Evolutionary conservation across 2,329 filamentous ascomycete genomes (phyloP).

Genomic region (Paecilomyces sp.): DNA sequence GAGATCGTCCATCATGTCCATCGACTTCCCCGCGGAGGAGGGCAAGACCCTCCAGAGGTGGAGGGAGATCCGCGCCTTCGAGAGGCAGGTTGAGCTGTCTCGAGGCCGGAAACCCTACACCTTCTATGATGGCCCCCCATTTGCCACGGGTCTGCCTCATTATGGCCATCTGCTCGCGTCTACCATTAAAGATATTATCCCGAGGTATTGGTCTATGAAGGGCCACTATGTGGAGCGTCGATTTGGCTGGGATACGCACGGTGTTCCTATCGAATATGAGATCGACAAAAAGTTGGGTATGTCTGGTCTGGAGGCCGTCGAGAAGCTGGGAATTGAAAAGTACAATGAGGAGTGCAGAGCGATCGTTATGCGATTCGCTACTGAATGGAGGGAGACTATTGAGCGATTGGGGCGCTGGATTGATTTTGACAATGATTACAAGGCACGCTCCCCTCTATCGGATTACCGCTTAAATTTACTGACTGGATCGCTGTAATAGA

Average conservation of each 20-base stretch:
- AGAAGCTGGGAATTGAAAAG: slow-evolving; percentile 74
- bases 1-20: slow-evolving; percentile 56
- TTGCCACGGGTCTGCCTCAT: slow-evolving; percentile 64
- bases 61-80: slow-evolving; percentile 88
- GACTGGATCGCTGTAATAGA: slow-evolving; percentile 41
- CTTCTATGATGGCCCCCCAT: slow-evolving; percentile 86
- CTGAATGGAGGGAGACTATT: slow-evolving; percentile 82
- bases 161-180: slow-evolving; percentile 78
- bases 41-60: slow-evolving; percentile 76
- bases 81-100: slow-evolving; percentile 79
- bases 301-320: slow-evolving; percentile 78
- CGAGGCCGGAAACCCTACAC: slow-evolving; percentile 77
- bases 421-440: slow-evolving; percentile 96
- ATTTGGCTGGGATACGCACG: slow-evolving; percentile 95
- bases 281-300: slow-evolving; percentile 95
- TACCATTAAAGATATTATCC: slow-evolving; percentile 96
- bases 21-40: slow-evolving; percentile 90
- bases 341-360: slow-evolving; percentile 89
- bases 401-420: slow-evolving; percentile 91
- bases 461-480: slow-evolving; percentile 1
- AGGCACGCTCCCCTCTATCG: slow-evolving; percentile 44
- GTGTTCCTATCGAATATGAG: slow-evolving; percentile 90
- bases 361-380: slow-evolving; percentile 86
- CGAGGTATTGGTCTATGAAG: slow-evolving; percentile 96
- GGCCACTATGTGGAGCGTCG: slow-evolving; percentile 85